Conservation (phyloP, 2,329 filamentous ascomycete genomes). For the Cryphonectria naterciae region DNA sequence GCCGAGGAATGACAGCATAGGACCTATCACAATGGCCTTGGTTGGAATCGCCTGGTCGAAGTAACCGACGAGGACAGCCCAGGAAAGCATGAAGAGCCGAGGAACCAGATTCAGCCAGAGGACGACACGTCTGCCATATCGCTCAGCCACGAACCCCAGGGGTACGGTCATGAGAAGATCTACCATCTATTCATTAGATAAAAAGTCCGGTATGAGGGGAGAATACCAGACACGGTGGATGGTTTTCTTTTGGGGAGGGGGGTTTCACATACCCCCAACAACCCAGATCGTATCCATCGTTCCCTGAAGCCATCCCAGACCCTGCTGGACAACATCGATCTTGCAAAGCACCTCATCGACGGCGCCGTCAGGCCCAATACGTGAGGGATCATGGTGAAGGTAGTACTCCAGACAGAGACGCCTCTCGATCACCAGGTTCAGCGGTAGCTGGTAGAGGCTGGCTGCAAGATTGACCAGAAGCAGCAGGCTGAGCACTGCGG, state of each 20-base stretch:
- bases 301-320: slow-evolving; percentile 57
- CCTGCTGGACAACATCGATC: slow-evolving; percentile 53
- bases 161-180: slow-evolving; percentile 56
- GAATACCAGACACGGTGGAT: too few species aligned
- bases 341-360: slow-evolving; percentile 60
- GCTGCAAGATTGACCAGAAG: slow-evolving; percentile 52
- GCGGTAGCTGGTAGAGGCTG: slow-evolving; percentile 53
- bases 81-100: slow-evolving; percentile 44
- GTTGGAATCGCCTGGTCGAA: slow-evolving; percentile 43
- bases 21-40: slow-evolving; percentile 45
- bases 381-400: slow-evolving; percentile 42
- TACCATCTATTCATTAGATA: slow-evolving; percentile 29
- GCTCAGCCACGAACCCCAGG: slow-evolving; percentile 50
- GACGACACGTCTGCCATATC: slow-evolving; percentile 45
- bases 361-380: slow-evolving; percentile 40
- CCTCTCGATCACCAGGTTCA: slow-evolving; percentile 51
- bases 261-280: slow-evolving; percentile 45
- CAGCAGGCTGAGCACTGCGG: slow-evolving; percentile 45
- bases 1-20: slow-evolving; percentile 49
- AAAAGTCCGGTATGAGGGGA: too few species aligned
- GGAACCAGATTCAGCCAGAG: slow-evolving; percentile 51
- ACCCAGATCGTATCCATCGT: slow-evolving; percentile 54
- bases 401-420: slow-evolving; percentile 58
- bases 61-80: slow-evolving; percentile 46
- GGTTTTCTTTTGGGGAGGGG: too few species aligned